Evolutionary conservation across 305 asterid genomes (phyloP), one percentile per base, ranked within the genome.

Genomic region (Fraxinus albicans): DNA sequence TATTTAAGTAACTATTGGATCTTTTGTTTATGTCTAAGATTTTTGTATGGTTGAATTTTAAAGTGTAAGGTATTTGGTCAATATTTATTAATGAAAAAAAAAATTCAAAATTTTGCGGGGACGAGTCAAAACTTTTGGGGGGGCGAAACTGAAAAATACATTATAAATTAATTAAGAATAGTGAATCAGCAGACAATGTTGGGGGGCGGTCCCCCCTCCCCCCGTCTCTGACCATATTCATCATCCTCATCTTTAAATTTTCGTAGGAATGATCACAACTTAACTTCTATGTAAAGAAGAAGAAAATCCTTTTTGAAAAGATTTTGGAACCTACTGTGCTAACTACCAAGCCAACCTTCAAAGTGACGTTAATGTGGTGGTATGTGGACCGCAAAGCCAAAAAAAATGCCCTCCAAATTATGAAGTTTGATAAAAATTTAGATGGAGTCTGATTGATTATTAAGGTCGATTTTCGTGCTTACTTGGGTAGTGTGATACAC

Each of bases 281-380:
- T 88, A 85, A 78, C 93, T 89, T 91, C 58, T 78, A 82, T 85
- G 89, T 88, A 79, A 92, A 89, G 96, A 82, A 58, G 86, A 92
- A 90, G 90, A 86, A 85, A 86, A 77, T 58, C 70, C 85, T 83
- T 85, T 47, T 88, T 75, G 79, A 47, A 86, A 84, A 85, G 85
- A 36, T 81, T 40, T 76, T 33, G 70, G 19, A 40, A 69, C 75
- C 69, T 77, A 40, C 77, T 80, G 73, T 81, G 6, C 55, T 76
- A 79, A 80, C 85, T 38, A 13, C 40, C 77, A 21, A 80, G 78
- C 92, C 81, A 83, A 80, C 87, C 97, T 93, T 91, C 92, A 50
- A 91, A 87, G 93, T 85, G 80, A 90, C 74, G 91, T 88, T 75
- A 77, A 75, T 44, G 63, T 82, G 67, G 36, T 23, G 69, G 82